Base-by-base conservation (phyloP, 257 asterid species). In the Petunia secreta region DNA sequence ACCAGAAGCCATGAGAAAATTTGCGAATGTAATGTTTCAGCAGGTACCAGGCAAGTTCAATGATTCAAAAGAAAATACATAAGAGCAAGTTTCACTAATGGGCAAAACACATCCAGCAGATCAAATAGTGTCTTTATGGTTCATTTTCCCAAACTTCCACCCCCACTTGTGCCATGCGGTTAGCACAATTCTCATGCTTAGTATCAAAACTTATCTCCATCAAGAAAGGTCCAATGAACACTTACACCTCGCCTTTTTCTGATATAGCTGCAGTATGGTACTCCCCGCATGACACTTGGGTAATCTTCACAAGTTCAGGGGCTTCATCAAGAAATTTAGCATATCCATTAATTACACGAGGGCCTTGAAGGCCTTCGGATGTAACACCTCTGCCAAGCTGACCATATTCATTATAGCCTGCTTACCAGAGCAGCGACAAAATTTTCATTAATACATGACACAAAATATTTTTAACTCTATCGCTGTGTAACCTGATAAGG, bases 371-470 rank as follows among this genome's bases (percentile, higher is more conserved):
- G 57, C 99, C 99, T 89, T 91, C 99, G 80, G 90, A 83, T 76
- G 98, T 94, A 89, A 90, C 79, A 85, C 99, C 99, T 94, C 99
- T 90, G 82, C 99, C 98, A 85, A 96, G 97, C 93, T 96, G 98
- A 80, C 98, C 98, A 89, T 78, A 92, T 85, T 94, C 99, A 90
- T 94, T 96, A 87, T 96, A 94, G 88, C 99, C 99, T 95, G 97
- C 87, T 91, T 88, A 85, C 85, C 87, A 90, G 86, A 85, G 80
- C 89, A 89, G 85, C 80, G 85, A 88, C 85, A 89, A 85, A 83
- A 81, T 80, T 83, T 82, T 82, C 69, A 90, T 94, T 83, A 92
- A 89, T 87, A 84, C 63, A 69, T 52, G 25, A 79, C 69, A 75
- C 38, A 52, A 79, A 74, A 66, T 66, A 68, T 79, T 82, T 85